A percentile compares a stretch with the other conserved stretches of the same genome.
Conservation (phyloP, 306 rosid genomes). For the Myrica gale region DNA sequence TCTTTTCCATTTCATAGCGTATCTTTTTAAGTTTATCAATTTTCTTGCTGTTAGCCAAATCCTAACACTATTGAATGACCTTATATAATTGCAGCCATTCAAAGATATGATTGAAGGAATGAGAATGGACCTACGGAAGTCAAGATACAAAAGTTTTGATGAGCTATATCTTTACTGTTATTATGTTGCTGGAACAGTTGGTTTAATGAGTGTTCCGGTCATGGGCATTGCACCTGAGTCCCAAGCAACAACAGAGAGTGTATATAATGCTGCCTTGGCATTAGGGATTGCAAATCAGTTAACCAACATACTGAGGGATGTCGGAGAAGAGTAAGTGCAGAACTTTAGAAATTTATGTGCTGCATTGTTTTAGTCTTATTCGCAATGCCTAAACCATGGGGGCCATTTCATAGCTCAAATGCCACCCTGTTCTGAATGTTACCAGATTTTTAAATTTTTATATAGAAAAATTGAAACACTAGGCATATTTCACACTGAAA, state of each 20-base stretch:
- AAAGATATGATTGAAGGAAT: slow-evolving; percentile 61
- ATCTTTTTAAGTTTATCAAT: background rate
- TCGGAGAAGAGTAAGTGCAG: slow-evolving; percentile 58
- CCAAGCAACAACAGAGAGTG: slow-evolving; percentile 48
- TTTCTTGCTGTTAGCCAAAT: slow-evolving; percentile 4
- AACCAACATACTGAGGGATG: slow-evolving; percentile 62
- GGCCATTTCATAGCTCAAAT: background rate
- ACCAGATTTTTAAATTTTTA: background rate
- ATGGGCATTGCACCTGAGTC: slow-evolving; percentile 56
- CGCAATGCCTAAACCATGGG: background rate
- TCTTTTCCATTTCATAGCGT: background rate
- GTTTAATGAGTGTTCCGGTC: slow-evolving; percentile 58
- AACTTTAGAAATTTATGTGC: slow-evolving; percentile 4
- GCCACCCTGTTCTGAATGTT: background rate
- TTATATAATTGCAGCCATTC: slow-evolving; percentile 45
- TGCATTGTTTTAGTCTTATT: slow-evolving; percentile 17
- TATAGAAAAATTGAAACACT: background rate
- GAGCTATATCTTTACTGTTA: slow-evolving; percentile 61
- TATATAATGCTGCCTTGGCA: slow-evolving; percentile 57
- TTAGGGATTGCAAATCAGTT: slow-evolving; percentile 62
- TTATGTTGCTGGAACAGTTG: slow-evolving; percentile 64
- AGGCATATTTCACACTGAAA: background rate
- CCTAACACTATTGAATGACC: background rate
- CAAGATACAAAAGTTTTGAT: slow-evolving; percentile 51
- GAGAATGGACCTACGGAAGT: slow-evolving; percentile 54